Evolutionary conservation across 768 basidiomycete species (phyloP), one percentile per base, ranked within the genome.

Genomic region (Mycena rebaudengoi): DNA sequence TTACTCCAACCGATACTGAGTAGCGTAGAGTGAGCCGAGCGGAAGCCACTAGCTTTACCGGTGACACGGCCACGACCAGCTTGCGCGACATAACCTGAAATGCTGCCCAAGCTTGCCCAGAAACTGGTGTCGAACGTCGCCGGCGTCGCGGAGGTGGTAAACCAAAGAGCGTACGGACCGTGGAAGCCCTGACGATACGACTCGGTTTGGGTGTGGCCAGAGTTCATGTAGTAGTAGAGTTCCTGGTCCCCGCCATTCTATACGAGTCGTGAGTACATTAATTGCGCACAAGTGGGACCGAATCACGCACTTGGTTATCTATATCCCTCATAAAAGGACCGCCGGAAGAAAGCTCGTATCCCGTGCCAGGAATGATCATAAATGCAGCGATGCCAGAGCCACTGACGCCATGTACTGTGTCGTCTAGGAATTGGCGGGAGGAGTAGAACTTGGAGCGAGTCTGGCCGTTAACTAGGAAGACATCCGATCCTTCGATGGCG

Each of bases 201-300:
- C 75, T 79, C 78, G 5, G 78, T 75, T 53, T 78, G 72, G 35
- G 74, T 75, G 44, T 79, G 77, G 8, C 78, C 78, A n/a, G 78
- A 78, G 64, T 79, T 79, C 78, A 41, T 40, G 29, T 43, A 33
- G 65, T 70, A 79, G 56, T 78, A 79, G 1, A 78, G 61, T 57
- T 79, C 78, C 43, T 78, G 76, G 28, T 76, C 71, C 46, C 60
- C 71, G 16, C 75, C 65, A 56, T 73, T 74, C 69, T n/a, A n/a
- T n/a, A n/a, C n/a, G n/a, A n/a, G n/a, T n/a, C n/a, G n/a, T n/a
- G n/a, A n/a, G n/a, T n/a, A n/a, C n/a, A n/a, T n/a, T n/a, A n/a
- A n/a, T n/a, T n/a, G n/a, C n/a, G n/a, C n/a, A n/a, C n/a, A n/a
- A n/a, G n/a, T n/a, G n/a, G n/a, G n/a, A n/a, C n/a, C n/a, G n/a